Conservation (phyloP, 495 filamentous ascomycete species). For the Penicillium samsonianum region DNA sequence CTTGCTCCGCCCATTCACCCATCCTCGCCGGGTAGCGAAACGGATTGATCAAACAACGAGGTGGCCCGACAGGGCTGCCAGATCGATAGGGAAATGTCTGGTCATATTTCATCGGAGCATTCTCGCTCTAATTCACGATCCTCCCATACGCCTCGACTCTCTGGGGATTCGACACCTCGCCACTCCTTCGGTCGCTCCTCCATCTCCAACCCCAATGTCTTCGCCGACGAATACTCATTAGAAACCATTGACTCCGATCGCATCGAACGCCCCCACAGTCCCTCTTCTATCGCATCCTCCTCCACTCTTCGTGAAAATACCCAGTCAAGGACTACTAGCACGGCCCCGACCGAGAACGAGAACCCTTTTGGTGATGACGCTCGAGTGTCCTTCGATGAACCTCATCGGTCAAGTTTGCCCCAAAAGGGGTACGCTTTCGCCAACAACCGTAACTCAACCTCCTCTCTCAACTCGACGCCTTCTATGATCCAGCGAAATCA, state of each 20-base stretch:
- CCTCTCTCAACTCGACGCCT: constrained; percentile 35
- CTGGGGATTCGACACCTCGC: constrained; percentile 37
- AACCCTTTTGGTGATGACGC: constrained; percentile 49
- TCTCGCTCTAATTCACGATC: constrained; percentile 45
- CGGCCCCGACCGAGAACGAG: constrained; percentile 34
- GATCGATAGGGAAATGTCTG: constrained; percentile 45
- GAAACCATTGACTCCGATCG: constrained; percentile 44
- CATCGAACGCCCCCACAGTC: constrained; percentile 35
- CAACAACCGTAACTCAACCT: constrained; percentile 36
- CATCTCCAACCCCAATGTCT: constrained; percentile 51
- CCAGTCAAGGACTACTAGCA: constrained; percentile 30
- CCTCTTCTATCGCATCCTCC: constrained; percentile 40
- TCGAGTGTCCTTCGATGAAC: constrained; percentile 39
- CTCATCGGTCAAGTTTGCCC: constrained; percentile 42
- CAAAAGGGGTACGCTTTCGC: constrained; percentile 41
- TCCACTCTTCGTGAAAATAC: constrained; percentile 36
- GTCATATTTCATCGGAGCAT: constrained; percentile 45
- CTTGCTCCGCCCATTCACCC: constrained; percentile 1
- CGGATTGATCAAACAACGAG: constrained; percentile 36
- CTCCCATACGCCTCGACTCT: constrained; percentile 35
- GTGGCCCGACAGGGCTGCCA: constrained; percentile 49
- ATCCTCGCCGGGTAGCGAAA: not conserved
- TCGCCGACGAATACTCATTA: constrained; percentile 56
- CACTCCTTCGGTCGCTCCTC: constrained; percentile 42
- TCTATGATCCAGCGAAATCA: constrained; percentile 43